Evolutionary conservation across 177 flowering plant species (phyloP).

Genomic region (Tripterygium wilfordii): DNA sequence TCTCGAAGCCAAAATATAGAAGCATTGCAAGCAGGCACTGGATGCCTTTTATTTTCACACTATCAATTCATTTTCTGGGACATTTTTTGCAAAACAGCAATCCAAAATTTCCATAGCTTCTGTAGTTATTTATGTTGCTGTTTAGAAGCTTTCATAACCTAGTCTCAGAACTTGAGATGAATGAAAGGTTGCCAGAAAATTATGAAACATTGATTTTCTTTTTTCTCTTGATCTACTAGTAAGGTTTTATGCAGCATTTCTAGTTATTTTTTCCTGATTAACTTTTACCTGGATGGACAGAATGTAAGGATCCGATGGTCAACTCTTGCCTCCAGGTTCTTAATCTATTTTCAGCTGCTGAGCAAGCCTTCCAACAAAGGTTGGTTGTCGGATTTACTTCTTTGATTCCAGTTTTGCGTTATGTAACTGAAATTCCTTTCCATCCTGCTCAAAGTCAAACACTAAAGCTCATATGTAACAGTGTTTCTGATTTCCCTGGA

Average conservation of each 20-base stretch:
- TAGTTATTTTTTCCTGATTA: slow-evolving; percentile 5
- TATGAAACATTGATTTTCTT: not conserved
- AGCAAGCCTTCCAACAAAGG: slow-evolving; percentile 58
- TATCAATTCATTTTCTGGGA: too few relatives aligned
- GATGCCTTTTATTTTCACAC: too few relatives aligned
- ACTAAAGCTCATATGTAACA: slow-evolving; percentile 55
- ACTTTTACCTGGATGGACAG: slow-evolving; percentile 31
- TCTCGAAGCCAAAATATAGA: too few relatives aligned
- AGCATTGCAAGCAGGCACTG: too few relatives aligned
- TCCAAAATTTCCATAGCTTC: too few relatives aligned
- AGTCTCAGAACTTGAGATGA: too few relatives aligned
- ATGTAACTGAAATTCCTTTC: slow-evolving; percentile 73
- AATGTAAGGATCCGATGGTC: slow-evolving; percentile 54
- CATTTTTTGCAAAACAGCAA: too few relatives aligned
- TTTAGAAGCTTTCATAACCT: too few relatives aligned
- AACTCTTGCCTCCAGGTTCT: slow-evolving; percentile 71
- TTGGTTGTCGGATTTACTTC: slow-evolving; percentile 84
- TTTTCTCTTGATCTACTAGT: not conserved
- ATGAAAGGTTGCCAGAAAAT: too few relatives aligned
- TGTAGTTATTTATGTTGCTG: too few relatives aligned
- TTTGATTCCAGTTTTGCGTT: slow-evolving; percentile 54
- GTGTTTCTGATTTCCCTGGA: slow-evolving; percentile 70
- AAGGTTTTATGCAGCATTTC: not conserved
- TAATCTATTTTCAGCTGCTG: slow-evolving; percentile 59
- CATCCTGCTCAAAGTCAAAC: slow-evolving; percentile 73